phyloP scores from a whole-genome alignment of 495 filamentous ascomycete genomes.

The Neurospora sp. region DNA sequence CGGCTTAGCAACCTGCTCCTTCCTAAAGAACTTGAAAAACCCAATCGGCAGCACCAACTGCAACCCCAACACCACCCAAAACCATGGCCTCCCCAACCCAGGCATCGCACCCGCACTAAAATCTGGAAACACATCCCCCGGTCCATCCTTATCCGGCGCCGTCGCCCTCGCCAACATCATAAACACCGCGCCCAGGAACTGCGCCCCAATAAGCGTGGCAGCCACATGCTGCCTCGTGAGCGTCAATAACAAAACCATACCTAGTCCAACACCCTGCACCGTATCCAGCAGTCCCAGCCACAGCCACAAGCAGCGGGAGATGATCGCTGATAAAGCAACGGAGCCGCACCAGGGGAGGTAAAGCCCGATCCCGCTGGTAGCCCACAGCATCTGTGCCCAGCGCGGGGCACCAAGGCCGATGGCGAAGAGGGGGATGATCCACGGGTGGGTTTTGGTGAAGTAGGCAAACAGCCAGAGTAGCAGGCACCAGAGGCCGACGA shows the following conservation, averaged over 20 bases:
- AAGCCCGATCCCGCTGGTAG: slow-evolving; percentile 38
- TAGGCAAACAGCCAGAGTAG: slow-evolving; percentile 35
- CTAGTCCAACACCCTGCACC: slow-evolving; percentile 48
- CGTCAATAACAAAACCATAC: slow-evolving; percentile 52
- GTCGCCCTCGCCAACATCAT: slow-evolving; percentile 45
- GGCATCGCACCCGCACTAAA: slow-evolving; percentile 27
- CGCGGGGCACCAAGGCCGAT: slow-evolving; percentile 49
- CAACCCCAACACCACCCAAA: slow-evolving; percentile 51
- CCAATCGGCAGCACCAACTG: slow-evolving; percentile 53
- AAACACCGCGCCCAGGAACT: slow-evolving; percentile 42
- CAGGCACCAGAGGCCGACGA: slow-evolving; percentile 43
- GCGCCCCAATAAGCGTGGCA: slow-evolving; percentile 44
- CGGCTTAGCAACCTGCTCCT: slow-evolving; percentile 61
- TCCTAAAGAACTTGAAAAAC: slow-evolving; percentile 56
- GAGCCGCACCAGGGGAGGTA: slow-evolving; percentile 48
- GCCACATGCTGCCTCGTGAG: slow-evolving; percentile 49
- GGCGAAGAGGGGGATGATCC: slow-evolving; percentile 55
- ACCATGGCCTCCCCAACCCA: slow-evolving; percentile 46
- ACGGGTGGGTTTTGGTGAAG: slow-evolving; percentile 43
- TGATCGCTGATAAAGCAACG: slow-evolving; percentile 34
- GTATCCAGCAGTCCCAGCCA: slow-evolving; percentile 52
- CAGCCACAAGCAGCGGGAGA: slow-evolving; percentile 47
- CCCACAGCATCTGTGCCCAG: slow-evolving; percentile 57
- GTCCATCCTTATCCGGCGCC: slow-evolving; percentile 45
- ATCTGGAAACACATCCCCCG: slow-evolving; percentile 51